Evolutionary conservation across 179 eudicot species (phyloP).

Genomic region (Beta lomatogona): DNA sequence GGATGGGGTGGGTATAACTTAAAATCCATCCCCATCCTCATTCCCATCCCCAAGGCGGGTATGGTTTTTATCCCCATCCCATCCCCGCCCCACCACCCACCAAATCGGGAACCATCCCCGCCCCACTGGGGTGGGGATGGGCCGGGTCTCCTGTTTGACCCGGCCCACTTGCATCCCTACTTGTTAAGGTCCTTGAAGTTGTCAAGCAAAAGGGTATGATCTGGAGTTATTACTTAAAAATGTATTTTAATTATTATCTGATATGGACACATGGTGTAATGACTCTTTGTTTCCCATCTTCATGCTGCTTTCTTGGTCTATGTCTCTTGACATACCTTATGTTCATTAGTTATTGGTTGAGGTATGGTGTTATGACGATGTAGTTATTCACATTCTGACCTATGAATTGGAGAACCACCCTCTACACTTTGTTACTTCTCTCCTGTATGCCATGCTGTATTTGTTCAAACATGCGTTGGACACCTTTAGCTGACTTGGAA

Average conservation of each 20-base stretch:
- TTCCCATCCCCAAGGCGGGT: too few species aligned
- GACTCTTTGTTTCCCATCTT: constrained; percentile 1
- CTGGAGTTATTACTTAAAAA: neutral
- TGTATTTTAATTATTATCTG: neutral
- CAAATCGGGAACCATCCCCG: too few species aligned
- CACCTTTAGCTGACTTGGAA: constrained; percentile 18
- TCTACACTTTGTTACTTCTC: neutral
- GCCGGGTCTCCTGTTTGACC: too few species aligned
- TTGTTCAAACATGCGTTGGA: constrained; percentile 1
- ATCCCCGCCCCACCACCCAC: too few species aligned
- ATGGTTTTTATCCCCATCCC: too few species aligned
- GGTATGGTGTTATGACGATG: neutral
- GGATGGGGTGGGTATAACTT: too few species aligned
- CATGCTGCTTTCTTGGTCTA: constrained; percentile 16
- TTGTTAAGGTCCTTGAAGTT: constrained; percentile 17
- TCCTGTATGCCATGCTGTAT: constrained; percentile 3
- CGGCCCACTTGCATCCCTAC: too few species aligned
- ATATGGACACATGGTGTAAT: constrained; percentile 19
- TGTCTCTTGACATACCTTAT: constrained; percentile 18
- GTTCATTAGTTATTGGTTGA: constrained; percentile 5
- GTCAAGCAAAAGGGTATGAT: neutral
- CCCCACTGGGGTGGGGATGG: too few species aligned
- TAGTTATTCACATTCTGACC: neutral
- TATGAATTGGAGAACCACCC: neutral
- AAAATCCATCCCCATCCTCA: too few species aligned